phyloP scores from a whole-genome alignment of 1,284 basidiomycete species.

The Ceratobasidium sp. region DNA sequence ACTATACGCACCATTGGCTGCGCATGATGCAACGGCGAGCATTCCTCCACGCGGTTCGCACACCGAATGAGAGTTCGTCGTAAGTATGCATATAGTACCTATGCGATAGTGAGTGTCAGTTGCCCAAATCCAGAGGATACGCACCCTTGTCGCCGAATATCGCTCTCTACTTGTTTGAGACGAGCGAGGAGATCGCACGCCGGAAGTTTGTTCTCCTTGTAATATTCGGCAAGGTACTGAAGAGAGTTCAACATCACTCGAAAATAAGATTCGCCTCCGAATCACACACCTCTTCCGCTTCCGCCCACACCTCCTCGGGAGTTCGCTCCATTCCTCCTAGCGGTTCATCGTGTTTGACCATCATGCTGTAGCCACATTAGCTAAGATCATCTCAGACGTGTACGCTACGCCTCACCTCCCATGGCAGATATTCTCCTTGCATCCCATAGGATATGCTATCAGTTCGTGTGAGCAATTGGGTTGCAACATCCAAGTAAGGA shows the following conservation, averaged over 20 bases:
- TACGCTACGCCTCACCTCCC: slow-evolving; percentile 3
- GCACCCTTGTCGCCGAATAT: slow-evolving; percentile 21
- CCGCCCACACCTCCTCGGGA: slow-evolving; percentile 5
- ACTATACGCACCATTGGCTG: slow-evolving; percentile 10
- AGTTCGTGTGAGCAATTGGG: not conserved
- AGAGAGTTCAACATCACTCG: not conserved
- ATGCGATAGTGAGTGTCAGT: not conserved
- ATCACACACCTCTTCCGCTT: slow-evolving; percentile 20
- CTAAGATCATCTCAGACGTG: too few species aligned
- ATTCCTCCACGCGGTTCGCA: slow-evolving; percentile 24
- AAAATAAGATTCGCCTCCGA: too few species aligned
- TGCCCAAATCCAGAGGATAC: not conserved
- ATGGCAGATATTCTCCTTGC: slow-evolving; percentile 30
- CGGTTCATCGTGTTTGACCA: slow-evolving; percentile 29
- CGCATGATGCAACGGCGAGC: slow-evolving; percentile 29
- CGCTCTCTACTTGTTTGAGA: slow-evolving; percentile 8
- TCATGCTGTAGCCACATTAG: slow-evolving; percentile 7
- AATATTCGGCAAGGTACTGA: slow-evolving; percentile 19
- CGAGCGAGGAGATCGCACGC: slow-evolving; percentile 22
- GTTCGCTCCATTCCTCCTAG: slow-evolving; percentile 26
- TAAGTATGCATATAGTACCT: slow-evolving; percentile 24
- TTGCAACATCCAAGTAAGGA: too few species aligned
- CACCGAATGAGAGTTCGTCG: slow-evolving; percentile 27
- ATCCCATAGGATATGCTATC: slow-evolving; percentile 12
- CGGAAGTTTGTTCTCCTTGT: slow-evolving; percentile 26